Conservation (phyloP, 2,329 filamentous ascomycete genomes). For the Septoria petroselini region DNA sequence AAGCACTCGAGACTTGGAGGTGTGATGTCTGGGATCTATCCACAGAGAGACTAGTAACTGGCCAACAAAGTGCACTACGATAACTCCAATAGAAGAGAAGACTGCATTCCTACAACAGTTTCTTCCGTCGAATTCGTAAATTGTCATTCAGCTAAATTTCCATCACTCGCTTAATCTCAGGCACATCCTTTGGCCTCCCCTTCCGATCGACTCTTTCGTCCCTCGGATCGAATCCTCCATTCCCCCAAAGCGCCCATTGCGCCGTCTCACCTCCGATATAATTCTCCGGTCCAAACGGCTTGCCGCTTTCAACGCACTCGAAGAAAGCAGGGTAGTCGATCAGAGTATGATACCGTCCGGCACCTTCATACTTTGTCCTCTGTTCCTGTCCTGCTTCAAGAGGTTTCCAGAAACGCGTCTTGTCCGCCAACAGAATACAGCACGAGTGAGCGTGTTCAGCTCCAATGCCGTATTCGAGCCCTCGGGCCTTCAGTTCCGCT, state of each 20-base stretch:
- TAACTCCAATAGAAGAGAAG: no score
- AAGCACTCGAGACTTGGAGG: no score
- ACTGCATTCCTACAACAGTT: no score
- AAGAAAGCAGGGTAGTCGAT: conserved; percentile 94
- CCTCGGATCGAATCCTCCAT: conserved; percentile 87
- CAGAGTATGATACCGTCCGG: conserved; percentile 69
- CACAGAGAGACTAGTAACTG: no score
- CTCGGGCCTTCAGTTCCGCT: conserved; percentile 63
- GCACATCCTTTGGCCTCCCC: conserved; percentile 47
- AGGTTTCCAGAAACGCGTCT: conserved; percentile 67
- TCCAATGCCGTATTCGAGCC: conserved; percentile 81
- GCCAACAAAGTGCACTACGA: no score
- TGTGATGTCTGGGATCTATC: no score
- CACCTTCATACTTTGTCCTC: conserved; percentile 53
- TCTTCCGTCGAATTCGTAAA: no score
- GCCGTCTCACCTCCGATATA: conserved; percentile 74
- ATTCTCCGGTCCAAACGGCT: conserved; percentile 74
- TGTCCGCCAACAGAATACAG: conserved; percentile 77
- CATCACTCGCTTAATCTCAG: conserved; percentile 15
- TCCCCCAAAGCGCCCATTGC: conserved; percentile 93
- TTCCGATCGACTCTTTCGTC: conserved; percentile 86
- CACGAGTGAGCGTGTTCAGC: conserved; percentile 95
- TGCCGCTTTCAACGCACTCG: conserved; percentile 68
- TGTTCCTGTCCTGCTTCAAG: not conserved
- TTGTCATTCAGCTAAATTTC: no score